Percentiles rank a stretch among this genome's conserved stretches.
These are phyloP conservation scores for Pseudogymnoascus sp. DNA, from an alignment of 2,329 filamentous ascomycete genomes.

Conservation along the genomic window DNA sequence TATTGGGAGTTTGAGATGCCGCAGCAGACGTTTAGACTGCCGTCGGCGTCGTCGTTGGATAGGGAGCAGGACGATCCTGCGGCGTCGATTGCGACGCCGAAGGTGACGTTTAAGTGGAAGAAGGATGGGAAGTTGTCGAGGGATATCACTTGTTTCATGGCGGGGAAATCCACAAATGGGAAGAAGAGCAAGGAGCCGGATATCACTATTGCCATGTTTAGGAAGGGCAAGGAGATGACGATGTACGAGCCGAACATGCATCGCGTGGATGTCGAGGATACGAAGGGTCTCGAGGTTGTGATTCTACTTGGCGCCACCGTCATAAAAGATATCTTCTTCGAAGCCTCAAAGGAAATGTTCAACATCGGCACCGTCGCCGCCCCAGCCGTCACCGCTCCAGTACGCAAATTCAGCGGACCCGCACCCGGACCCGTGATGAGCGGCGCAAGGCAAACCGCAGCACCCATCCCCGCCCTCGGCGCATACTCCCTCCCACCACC, in stretches of 20 bases:
- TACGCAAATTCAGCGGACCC: conserved; percentile 24
- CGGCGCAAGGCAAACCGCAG: conserved; percentile 18
- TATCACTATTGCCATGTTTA: conserved; percentile 87
- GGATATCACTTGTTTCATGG: conserved; percentile 83
- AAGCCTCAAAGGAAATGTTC: conserved; percentile 66
- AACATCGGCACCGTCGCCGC: conserved; percentile 53
- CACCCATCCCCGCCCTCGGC: conserved; percentile 10
- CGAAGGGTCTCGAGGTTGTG: conserved; percentile 84
- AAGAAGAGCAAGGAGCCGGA: conserved; percentile 87
- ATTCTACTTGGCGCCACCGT: conserved; percentile 58
- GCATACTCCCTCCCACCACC: conserved; percentile 19
- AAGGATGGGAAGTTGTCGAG: conserved; percentile 78
- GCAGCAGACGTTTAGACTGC: conserved; percentile 72
- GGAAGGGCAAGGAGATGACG: conserved; percentile 62
- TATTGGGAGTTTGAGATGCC: conserved; percentile 93
- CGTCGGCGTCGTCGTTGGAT: conserved; percentile 73
- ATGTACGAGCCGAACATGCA: conserved; percentile 91
- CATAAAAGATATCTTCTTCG: conserved; percentile 58
- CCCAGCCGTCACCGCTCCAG: conserved; percentile 20
- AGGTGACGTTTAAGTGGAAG: conserved; percentile 81
- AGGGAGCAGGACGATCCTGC: conserved; percentile 57
- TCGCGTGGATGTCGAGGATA: conserved; percentile 85
- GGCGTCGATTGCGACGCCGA: conserved; percentile 54
- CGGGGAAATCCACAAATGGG: conserved; percentile 64
- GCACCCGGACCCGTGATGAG: conserved; percentile 21